These are phyloP conservation scores for Tillandsia leiboldiana DNA, from an alignment of 176 grass and related monocot species.

Conservation along the genomic window DNA sequence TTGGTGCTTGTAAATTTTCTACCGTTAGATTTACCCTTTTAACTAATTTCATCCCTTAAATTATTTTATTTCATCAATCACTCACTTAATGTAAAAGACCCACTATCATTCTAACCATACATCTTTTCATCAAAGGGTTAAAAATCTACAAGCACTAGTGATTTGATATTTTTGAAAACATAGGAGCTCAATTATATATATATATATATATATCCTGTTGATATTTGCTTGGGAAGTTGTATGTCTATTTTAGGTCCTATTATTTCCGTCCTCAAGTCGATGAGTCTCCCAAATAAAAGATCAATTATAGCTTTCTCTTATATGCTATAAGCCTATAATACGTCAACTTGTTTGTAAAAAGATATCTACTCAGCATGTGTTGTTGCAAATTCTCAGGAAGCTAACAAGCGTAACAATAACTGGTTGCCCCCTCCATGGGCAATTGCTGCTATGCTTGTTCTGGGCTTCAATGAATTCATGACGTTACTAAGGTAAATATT, in stretches of 20 bases:
- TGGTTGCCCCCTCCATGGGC: constrained; percentile 97
- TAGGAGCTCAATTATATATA: no score
- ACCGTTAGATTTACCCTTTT: no score
- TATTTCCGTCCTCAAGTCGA: background rate
- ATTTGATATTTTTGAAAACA: no score
- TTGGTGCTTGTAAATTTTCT: no score
- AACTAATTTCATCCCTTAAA: no score
- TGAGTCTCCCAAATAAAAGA: background rate
- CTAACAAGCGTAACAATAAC: constrained; percentile 95
- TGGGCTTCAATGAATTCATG: constrained; percentile 99
- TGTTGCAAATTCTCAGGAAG: constrained; percentile 51
- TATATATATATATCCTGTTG: background rate
- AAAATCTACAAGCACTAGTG: no score
- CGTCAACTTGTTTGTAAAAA: background rate
- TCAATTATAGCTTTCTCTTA: background rate
- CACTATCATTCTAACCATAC: no score
- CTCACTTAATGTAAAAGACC: no score
- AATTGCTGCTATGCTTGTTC: constrained; percentile 70
- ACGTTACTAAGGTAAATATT: constrained; percentile 70
- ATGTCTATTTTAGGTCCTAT: background rate
- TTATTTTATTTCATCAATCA: no score
- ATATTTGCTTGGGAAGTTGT: background rate
- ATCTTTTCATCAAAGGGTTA: no score
- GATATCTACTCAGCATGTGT: constrained; percentile 1
- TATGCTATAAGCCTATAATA: background rate